Base-by-base conservation (phyloP, 305 asterid genomes). In the Coffea humblotiana region DNA sequence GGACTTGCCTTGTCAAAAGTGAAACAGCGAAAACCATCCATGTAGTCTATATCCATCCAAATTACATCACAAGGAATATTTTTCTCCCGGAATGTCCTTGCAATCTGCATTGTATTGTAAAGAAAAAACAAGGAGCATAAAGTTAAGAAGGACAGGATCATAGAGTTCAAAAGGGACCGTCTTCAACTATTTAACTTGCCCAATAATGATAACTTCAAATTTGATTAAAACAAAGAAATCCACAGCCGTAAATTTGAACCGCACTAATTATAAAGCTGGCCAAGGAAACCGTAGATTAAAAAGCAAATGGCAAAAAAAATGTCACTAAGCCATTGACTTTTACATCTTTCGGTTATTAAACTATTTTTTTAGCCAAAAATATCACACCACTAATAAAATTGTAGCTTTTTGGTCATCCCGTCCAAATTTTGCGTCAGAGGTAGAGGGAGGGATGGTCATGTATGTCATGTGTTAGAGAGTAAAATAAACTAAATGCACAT, bases 31-130 rank as follows among this genome's bases (percentile, higher is more conserved):
- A 94, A 96, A 81, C 93, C 96, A 77, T 96, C 94, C 99, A 96
- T 96, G 89, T 96, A 96, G 86, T 94, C 99, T 60, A 96, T 96
- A 90, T 96, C 99, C 97, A 96, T 96, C 99, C 99, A 96, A 80
- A 96, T 89, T 88, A 94, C 98, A 88, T 94, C 98, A 90, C 98
- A 96, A 82, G 99, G 99, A 84, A 96, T 94, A 67, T 82, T 80
- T 87, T 96, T 96, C 73, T 96, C 97, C 74, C 98, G 90, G 80
- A 96, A 96, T 82, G 91, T 94, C 86, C 82, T 94, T 32, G 97
- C 94, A 72, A 96, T 86, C 99, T 96, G 96, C 84, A 82, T 73
- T 45, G 74, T 75, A 67, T 61, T 82, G 79, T 29, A 9, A 54
- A 66, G 49, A 45, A 40, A 81, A 37, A 37, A 37, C 32, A 29